phyloP scores from a whole-genome alignment of 2,329 filamentous ascomycete genomes.

The Chrysoporthe puriensis region DNA sequence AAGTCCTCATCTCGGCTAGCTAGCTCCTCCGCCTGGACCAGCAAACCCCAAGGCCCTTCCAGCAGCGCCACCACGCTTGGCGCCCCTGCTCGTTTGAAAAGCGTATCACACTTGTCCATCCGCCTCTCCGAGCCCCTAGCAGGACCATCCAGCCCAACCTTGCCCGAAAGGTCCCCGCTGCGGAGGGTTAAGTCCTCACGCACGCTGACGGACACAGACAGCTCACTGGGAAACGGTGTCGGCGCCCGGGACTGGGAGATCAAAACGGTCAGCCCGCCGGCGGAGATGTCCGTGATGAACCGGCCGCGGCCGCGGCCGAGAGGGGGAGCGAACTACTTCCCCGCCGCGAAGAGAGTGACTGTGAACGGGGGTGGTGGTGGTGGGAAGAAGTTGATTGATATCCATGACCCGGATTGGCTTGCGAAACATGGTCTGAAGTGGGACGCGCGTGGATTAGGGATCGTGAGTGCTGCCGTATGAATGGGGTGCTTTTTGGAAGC shows the following conservation, averaged over 20 bases:
- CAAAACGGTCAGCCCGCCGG: background rate
- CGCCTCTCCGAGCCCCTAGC: background rate
- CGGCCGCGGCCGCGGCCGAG: constrained; percentile 10
- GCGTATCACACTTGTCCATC: background rate
- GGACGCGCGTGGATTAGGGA: constrained; percentile 17
- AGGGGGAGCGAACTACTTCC: constrained; percentile 17
- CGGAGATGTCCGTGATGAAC: constrained; percentile 7
- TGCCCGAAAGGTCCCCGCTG: background rate
- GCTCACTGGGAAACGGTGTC: background rate
- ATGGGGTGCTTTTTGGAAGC: background rate
- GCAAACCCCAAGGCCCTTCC: background rate
- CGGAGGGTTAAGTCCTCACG: background rate
- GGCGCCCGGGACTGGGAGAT: background rate
- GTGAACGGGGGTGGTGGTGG: background rate
- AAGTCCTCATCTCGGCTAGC: background rate
- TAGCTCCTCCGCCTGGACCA: background rate
- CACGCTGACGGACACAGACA: background rate
- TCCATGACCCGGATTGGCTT: constrained; percentile 24
- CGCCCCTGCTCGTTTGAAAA: background rate
- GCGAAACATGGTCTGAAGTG: constrained; percentile 23
- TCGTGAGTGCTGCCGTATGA: constrained; percentile 16
- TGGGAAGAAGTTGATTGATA: constrained; percentile 12
- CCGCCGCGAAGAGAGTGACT: constrained; percentile 1
- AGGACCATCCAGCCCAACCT: background rate
- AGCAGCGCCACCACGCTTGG: background rate